Evolutionary conservation across 2,329 filamentous ascomycete species (phyloP).

Genomic region (Aspergillus ibericus): DNA sequence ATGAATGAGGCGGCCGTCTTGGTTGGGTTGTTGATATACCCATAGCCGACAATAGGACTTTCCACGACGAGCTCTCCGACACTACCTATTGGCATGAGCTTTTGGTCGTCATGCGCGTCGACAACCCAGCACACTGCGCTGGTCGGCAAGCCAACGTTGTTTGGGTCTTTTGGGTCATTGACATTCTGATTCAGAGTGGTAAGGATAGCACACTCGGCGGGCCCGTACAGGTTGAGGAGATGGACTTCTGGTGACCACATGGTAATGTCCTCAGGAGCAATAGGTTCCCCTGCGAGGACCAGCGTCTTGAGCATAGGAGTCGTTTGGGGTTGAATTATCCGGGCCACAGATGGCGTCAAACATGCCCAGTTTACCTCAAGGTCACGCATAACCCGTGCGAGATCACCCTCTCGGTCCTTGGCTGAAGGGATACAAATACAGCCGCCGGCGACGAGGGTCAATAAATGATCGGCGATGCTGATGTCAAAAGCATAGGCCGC

Average conservation of each 20-base stretch:
- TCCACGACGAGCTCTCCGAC: slow-evolving; percentile 46
- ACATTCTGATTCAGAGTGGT: neutral
- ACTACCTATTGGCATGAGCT: slow-evolving; percentile 4
- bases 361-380: slow-evolving; percentile 36
- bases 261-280: neutral
- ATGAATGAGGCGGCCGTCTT: slow-evolving; percentile 18
- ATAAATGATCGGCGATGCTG: neutral
- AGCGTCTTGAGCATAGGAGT: slow-evolving; percentile 7
- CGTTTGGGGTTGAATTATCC: slow-evolving; percentile 19
- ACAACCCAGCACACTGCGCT: slow-evolving; percentile 25
- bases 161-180: neutral
- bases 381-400: neutral
- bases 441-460: neutral
- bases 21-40: slow-evolving; percentile 35
- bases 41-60: slow-evolving; percentile 41
- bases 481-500: neutral
- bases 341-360: slow-evolving; percentile 37
- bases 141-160: slow-evolving; percentile 10
- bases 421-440: neutral
- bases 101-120: slow-evolving; percentile 18
- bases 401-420: neutral
- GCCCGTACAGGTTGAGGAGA: neutral
- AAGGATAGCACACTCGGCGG: slow-evolving; percentile 5
- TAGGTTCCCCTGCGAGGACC: slow-evolving; percentile 7
- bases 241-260: neutral